Evolutionary conservation across 768 basidiomycete species (phyloP), one percentile per base, ranked within the genome.

Genomic region (Trametes maxima): DNA sequence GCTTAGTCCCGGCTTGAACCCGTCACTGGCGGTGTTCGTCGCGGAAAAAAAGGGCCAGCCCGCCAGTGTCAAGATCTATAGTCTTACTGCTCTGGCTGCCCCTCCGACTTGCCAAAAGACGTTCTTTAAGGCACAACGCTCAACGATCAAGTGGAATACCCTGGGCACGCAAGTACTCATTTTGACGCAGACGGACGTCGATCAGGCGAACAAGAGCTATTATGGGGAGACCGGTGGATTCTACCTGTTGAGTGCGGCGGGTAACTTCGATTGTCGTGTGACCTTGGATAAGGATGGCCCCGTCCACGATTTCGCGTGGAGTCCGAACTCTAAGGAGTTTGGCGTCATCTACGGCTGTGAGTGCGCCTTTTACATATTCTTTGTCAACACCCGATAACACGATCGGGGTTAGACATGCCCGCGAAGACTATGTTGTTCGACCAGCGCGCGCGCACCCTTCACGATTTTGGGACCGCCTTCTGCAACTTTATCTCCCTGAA

Each of bases 241-340:
- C 69, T 98, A 96, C 76, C 82, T 98, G 14, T 84, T 98, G 63
- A 94, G 89, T 65, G 87, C 94, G 17, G 89, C 93, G 10, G 95
- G 96, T 16, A 92, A 94, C 67, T 98, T 95, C 68, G 95, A 98
- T 72, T 94, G 92, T 71, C 82, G 94, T 28, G 90, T 98, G 25
- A 78, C 82, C 1, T 77, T 92, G 67, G 95, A 97, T 77, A 98
- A 97, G 78, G 96, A 98, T 63, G 97, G 97, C 0, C 95, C 95
- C 0, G 94, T 99, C 64, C 95, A 97, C 69, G 97, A 98, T 72
- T 97, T 96, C 62, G 77, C 85, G 16, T 99, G 97, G 97, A 94
- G 88, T 65, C 94, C 97, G 8, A 95, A 94, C 68, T 94, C 93
- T 52, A 94, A 95, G 75, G 97, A 99, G 75, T 99, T 99, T 71